Conservation (phyloP, 2,329 filamentous ascomycete genomes). For the Trichoderma koningiopsis region DNA sequence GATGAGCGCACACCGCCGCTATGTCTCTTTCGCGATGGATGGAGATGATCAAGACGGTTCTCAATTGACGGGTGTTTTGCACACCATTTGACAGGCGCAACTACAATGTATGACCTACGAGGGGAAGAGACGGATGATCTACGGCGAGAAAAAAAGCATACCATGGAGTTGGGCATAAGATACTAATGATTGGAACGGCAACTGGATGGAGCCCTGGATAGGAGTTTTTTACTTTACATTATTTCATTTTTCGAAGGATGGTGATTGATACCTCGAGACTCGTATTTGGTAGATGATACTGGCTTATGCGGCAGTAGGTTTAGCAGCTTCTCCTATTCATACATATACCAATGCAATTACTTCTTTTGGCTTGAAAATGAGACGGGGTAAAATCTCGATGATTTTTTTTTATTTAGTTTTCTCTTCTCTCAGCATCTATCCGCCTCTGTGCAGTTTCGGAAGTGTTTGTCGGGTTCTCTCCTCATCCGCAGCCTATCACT, state of each 20-base stretch:
- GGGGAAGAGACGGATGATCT: neutral
- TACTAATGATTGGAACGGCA: conserved; percentile 11
- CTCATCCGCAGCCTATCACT: neutral
- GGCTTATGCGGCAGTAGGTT: neutral
- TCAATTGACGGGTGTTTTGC: neutral
- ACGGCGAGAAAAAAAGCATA: neutral
- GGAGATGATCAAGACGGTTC: neutral
- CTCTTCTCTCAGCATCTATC: neutral
- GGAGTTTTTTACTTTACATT: neutral
- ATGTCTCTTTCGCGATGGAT: neutral
- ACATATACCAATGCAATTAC: neutral
- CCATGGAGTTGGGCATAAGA: conserved; percentile 15
- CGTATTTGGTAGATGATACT: neutral
- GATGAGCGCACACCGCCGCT: neutral
- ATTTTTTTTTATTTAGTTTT: neutral
- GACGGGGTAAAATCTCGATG: neutral
- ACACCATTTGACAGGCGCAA: neutral
- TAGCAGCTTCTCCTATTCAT: neutral
- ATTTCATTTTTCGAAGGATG: neutral
- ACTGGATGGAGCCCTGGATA: neutral
- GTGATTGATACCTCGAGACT: neutral
- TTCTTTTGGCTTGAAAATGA: neutral
- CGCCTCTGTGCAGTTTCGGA: neutral
- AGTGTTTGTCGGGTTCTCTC: neutral
- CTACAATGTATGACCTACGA: neutral